A percentile compares a stretch with the other conserved stretches of the same genome.
Conservation (phyloP, 345 rosid genomes). For the Heritiera littoralis region DNA sequence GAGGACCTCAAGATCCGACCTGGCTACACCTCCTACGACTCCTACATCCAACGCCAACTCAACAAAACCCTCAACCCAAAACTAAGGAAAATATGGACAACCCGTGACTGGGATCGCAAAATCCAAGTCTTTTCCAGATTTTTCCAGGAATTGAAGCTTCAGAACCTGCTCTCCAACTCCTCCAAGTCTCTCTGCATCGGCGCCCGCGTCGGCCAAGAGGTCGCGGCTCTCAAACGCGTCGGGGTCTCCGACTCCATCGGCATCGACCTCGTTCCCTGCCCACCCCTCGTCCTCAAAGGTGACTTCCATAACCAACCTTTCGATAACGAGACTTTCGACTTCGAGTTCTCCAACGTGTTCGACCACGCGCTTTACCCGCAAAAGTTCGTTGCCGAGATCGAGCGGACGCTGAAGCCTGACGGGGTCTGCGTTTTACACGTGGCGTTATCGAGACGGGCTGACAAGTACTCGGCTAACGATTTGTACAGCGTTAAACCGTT, state of each 20-base stretch:
- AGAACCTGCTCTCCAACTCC: slow-evolving; percentile 45
- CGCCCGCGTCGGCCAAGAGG: slow-evolving; percentile 92
- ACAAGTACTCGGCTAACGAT: slow-evolving; percentile 92
- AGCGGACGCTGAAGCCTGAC: slow-evolving; percentile 71
- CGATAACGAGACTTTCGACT: slow-evolving; percentile 61
- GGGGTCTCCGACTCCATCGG: slow-evolving; percentile 77
- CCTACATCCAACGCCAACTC: slow-evolving; percentile 91
- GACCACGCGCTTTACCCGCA: slow-evolving; percentile 85
- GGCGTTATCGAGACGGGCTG: slow-evolving; percentile 56
- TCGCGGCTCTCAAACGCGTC: slow-evolving; percentile 64
- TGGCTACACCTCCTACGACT: slow-evolving; percentile 72
- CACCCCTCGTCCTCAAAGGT: slow-evolving; percentile 72
- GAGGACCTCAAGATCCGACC: slow-evolving; percentile 62
- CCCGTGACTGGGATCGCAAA: slow-evolving; percentile 91
- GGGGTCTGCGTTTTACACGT: slow-evolving; percentile 81
- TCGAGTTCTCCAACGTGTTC: slow-evolving; percentile 92
- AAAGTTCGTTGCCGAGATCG: slow-evolving; percentile 74
- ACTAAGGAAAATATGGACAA: slow-evolving; percentile 70
- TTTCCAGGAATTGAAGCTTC: slow-evolving; percentile 43
- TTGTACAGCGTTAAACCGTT: slow-evolving; percentile 57
- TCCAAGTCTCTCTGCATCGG: slow-evolving; percentile 81
- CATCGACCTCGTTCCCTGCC: slow-evolving; percentile 82
- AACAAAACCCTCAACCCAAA: slow-evolving; percentile 89
- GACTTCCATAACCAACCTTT: slow-evolving; percentile 88
- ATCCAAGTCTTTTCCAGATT: slow-evolving; percentile 66